A percentile compares a stretch with the other conserved stretches of the same genome.
phyloP scores from a whole-genome alignment of 1,139 yeast species.

The Yamadazyma diospyri region DNA sequence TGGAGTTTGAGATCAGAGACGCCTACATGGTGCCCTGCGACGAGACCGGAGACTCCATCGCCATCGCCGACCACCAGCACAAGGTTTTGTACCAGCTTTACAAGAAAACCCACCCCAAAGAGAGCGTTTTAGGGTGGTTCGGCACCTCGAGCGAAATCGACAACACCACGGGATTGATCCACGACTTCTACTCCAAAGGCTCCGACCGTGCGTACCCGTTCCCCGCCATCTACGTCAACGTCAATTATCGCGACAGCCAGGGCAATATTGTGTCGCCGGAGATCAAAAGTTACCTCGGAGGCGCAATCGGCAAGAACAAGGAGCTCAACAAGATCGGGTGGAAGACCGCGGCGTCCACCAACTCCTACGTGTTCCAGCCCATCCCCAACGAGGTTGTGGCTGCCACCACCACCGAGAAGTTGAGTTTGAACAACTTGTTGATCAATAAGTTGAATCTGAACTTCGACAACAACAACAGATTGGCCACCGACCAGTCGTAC shows the following conservation, averaged over 20 bases:
- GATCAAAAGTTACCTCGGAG: slow-evolving; percentile 70
- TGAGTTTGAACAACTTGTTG: slow-evolving; percentile 45
- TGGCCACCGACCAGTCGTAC: slow-evolving; percentile 25
- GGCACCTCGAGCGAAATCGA: slow-evolving; percentile 65
- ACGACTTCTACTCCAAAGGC: slow-evolving; percentile 76
- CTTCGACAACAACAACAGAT: slow-evolving; percentile 17
- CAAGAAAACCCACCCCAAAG: slow-evolving; percentile 78
- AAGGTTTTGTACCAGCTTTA: slow-evolving; percentile 68
- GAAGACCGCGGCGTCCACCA: slow-evolving; percentile 15
- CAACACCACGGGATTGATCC: slow-evolving; percentile 76
- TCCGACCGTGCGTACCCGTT: slow-evolving; percentile 66
- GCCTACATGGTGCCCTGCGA: slow-evolving; percentile 83
- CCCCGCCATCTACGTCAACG: slow-evolving; percentile 78
- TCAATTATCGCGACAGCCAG: slow-evolving; percentile 41
- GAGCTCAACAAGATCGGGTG: slow-evolving; percentile 21
- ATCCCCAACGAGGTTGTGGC: slow-evolving; percentile 66
- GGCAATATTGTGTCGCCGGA: slow-evolving; percentile 35
- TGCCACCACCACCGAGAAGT: slow-evolving; percentile 55
- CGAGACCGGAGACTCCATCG: slow-evolving; percentile 71
- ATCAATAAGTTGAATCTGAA: slow-evolving; percentile 19
- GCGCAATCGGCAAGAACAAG: slow-evolving; percentile 57
- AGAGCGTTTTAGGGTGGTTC: slow-evolving; percentile 84
- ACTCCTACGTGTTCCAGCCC: slow-evolving; percentile 74
- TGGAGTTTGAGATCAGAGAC: slow-evolving; percentile 67
- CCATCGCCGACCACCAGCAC: slow-evolving; percentile 74